Percentiles rank a stretch among this genome's conserved stretches.
These are phyloP conservation scores for Coemansia sp. DNA, from an alignment of 192 early-diverging fungal genomes.

Conservation along the genomic window DNA sequence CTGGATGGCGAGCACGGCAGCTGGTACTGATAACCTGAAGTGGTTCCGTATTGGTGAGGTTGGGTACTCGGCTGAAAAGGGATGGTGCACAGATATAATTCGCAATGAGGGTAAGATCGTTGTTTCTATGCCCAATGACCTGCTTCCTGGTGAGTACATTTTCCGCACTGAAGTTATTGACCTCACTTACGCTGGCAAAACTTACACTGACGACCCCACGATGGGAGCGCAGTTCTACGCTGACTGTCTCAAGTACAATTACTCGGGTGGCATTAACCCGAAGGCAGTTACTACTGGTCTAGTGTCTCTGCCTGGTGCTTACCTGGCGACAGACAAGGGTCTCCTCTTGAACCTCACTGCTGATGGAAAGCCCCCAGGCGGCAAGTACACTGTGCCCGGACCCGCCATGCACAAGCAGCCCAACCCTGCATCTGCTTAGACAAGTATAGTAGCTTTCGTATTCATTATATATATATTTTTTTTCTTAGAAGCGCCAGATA, in stretches of 20 bases:
- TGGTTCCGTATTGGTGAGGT: constrained; percentile 2
- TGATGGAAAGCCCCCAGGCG: not conserved
- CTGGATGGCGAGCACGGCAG: not conserved
- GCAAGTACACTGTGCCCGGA: constrained; percentile 10
- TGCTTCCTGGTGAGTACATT: not conserved
- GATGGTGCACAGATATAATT: not conserved
- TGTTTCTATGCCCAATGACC: constrained; percentile 1
- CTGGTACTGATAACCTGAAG: not conserved
- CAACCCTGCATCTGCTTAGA: not conserved
- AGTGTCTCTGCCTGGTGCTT: not conserved
- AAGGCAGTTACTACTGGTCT: not conserved
- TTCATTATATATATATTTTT: not conserved
- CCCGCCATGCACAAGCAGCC: not conserved
- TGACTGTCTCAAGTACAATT: not conserved
- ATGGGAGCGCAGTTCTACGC: constrained; percentile 4
- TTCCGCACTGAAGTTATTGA: constrained; percentile 3
- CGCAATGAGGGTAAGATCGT: not conserved
- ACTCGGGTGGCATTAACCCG: not conserved
- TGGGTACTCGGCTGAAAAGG: not conserved
- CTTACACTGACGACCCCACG: not conserved
- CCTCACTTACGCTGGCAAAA: constrained; percentile 1
- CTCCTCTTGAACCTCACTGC: not conserved
- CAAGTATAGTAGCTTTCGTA: not conserved
- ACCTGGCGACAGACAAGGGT: not conserved
- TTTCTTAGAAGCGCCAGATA: not conserved